phyloP scores from a whole-genome alignment of 2,329 filamentous ascomycete species.

The Calonectria multiphialidica region DNA sequence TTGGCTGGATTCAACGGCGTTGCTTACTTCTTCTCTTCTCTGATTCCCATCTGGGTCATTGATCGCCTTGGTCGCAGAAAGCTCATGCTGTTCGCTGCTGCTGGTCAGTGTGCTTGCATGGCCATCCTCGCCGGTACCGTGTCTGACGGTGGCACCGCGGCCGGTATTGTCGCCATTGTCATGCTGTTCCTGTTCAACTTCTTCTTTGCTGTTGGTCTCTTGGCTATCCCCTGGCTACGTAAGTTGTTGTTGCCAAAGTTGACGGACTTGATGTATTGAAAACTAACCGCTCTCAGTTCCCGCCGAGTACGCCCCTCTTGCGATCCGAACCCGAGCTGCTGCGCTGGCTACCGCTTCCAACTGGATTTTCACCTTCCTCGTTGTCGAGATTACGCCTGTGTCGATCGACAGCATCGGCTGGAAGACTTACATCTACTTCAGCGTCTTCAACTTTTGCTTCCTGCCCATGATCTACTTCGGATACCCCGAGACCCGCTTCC shows the following conservation, averaged over 20 bases:
- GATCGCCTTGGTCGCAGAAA: constrained; percentile 65
- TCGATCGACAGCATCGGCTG: constrained; percentile 52
- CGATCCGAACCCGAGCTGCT: constrained; percentile 53
- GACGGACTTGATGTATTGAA: not conserved
- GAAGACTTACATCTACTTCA: constrained; percentile 54
- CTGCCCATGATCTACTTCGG: constrained; percentile 61
- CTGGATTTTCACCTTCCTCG: constrained; percentile 51
- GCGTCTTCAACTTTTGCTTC: constrained; percentile 51
- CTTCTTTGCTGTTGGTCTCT: constrained; percentile 55
- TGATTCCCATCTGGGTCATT: constrained; percentile 50
- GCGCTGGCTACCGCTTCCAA: constrained; percentile 54
- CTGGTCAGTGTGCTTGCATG: constrained; percentile 57
- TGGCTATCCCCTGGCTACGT: constrained; percentile 54
- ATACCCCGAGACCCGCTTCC: constrained; percentile 61
- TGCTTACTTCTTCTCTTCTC: constrained; percentile 48
- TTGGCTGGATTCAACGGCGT: constrained; percentile 64
- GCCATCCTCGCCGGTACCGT: constrained; percentile 59
- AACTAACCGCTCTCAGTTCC: constrained; percentile 45
- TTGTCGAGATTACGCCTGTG: constrained; percentile 54
- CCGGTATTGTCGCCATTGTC: constrained; percentile 56
- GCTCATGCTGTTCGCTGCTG: constrained; percentile 65
- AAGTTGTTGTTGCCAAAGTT: constrained; percentile 20
- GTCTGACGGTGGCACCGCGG: constrained; percentile 49
- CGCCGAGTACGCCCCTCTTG: constrained; percentile 57
- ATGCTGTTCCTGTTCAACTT: constrained; percentile 60